Conservation (phyloP, 306 rosid species). For the Mimosa pudica region DNA sequence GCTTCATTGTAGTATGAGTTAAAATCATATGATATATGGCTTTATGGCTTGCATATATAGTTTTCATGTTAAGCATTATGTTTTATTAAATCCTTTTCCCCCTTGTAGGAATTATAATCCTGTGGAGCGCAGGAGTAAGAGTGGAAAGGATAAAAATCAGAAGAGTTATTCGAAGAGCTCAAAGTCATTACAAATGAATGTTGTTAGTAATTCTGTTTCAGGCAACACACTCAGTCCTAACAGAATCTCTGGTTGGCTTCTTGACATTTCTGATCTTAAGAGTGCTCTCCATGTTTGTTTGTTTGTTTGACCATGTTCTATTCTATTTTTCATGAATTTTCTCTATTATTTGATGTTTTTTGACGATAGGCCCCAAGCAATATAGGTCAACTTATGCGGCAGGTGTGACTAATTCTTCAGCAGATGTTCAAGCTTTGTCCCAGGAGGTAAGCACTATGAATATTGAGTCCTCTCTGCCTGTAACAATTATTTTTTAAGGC, state of each 20-base stretch:
- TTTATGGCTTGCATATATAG: not conserved
- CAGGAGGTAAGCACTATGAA: constrained; percentile 57
- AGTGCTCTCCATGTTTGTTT: constrained; percentile 29
- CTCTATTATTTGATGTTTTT: constrained; percentile 7
- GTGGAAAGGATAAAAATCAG: constrained; percentile 64
- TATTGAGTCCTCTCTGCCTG: constrained; percentile 20
- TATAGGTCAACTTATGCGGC: constrained; percentile 49
- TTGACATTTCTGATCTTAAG: not conserved
- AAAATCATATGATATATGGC: constrained; percentile 14
- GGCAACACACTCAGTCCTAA: constrained; percentile 34
- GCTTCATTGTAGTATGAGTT: not conserved
- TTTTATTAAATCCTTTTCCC: not conserved
- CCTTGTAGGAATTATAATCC: constrained; percentile 81
- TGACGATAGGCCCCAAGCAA: constrained; percentile 59
- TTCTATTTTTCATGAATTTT: constrained; percentile 14
- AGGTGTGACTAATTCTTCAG: constrained; percentile 48
- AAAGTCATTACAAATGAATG: constrained; percentile 52
- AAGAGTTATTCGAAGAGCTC: constrained; percentile 62
- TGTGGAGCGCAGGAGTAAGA: constrained; percentile 75
- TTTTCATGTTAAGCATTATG: constrained; percentile 3
- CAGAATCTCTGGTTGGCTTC: constrained; percentile 44
- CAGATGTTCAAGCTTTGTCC: constrained; percentile 66
- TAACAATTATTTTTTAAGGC: not conserved
- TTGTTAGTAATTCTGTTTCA: constrained; percentile 34
- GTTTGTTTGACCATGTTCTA: constrained; percentile 15